Evolutionary conservation across 805 yeast species (phyloP).

Genomic region (Blastobotrys terrestris): DNA sequence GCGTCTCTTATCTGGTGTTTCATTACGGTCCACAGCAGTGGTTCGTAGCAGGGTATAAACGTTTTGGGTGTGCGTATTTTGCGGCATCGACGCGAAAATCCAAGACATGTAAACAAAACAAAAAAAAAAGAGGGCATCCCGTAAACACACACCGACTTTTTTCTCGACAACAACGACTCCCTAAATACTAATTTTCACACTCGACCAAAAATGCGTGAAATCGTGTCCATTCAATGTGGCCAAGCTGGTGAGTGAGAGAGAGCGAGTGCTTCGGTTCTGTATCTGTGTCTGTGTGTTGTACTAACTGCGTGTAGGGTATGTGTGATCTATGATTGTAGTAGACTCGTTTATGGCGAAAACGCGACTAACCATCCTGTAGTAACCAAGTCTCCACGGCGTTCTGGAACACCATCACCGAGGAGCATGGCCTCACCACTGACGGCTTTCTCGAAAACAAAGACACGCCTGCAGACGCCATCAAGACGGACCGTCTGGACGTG

Average conservation of each 20-base stretch:
- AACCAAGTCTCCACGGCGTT: slow-evolving; percentile 38
- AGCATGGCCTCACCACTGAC: slow-evolving; percentile 31
- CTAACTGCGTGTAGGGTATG: slow-evolving; percentile 5
- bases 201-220: slow-evolving; percentile 34
- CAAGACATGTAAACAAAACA: background rate
- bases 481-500: slow-evolving; percentile 57
- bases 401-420: slow-evolving; percentile 34
- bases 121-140: background rate
- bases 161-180: background rate
- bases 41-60: no score
- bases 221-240: slow-evolving; percentile 39
- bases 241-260: slow-evolving; percentile 35
- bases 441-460: slow-evolving; percentile 25
- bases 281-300: no score
- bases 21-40: no score
- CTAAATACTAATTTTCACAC: background rate
- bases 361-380: slow-evolving; percentile 11
- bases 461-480: slow-evolving; percentile 16
- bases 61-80: background rate
- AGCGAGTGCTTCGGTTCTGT: background rate
- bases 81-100: background rate
- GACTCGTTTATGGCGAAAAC: background rate
- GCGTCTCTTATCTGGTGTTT: no score
- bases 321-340: background rate
- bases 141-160: background rate